These are phyloP conservation scores for Tephrocybe sp. DNA, from an alignment of 768 basidiomycete genomes.

Conservation along the genomic window DNA sequence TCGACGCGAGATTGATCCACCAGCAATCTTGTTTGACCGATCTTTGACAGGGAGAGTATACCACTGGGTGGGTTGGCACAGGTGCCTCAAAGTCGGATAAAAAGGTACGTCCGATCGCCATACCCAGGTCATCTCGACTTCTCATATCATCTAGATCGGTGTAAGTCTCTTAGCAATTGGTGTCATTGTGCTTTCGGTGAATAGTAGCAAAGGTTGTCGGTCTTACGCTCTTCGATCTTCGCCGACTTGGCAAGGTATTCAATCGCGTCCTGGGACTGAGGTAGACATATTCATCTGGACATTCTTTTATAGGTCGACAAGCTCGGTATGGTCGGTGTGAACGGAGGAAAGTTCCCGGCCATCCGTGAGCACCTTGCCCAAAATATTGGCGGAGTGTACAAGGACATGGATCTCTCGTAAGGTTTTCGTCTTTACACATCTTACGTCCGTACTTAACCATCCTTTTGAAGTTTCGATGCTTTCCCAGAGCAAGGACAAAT, in stretches of 20 bases:
- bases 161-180: conserved; percentile 35
- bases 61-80: conserved; percentile 89
- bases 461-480: conserved; percentile 65
- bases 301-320: conserved; percentile 49
- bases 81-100: conserved; percentile 96
- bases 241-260: conserved; percentile 72
- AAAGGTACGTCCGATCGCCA: conserved; percentile 50
- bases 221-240: conserved; percentile 86
- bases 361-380: conserved; percentile 78
- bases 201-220: conserved; percentile 67
- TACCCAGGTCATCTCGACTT: background rate
- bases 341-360: conserved; percentile 83
- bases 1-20: background rate
- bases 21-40: background rate
- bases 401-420: conserved; percentile 81
- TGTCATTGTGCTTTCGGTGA: conserved; percentile 1
- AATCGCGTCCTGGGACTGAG: background rate
- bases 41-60: conserved; percentile 71
- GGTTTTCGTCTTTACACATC: conserved; percentile 20
- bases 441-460: background rate
- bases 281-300: background rate
- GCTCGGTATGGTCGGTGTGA: conserved; percentile 87
- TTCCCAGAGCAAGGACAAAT: conserved; percentile 70
- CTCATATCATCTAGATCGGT: conserved; percentile 52
- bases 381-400: conserved; percentile 83